A percentile compares a stretch with the other conserved stretches of the same genome.
Evolutionary conservation across 768 basidiomycete genomes (phyloP).

Genomic region (Boletus sensibilis): DNA sequence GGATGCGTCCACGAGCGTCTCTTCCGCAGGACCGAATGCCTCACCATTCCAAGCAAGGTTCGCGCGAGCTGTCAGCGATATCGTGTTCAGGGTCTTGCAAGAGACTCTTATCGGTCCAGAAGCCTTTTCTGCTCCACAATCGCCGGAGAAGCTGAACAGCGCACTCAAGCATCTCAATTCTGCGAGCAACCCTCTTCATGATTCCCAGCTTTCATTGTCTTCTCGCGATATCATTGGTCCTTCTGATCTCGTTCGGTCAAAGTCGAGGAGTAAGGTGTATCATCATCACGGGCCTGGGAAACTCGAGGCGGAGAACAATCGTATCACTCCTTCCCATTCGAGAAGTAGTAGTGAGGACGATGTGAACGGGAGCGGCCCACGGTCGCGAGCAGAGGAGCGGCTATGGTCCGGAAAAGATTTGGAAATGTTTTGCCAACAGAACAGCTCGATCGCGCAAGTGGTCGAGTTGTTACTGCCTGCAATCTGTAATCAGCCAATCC

Average conservation of each 20-base stretch:
- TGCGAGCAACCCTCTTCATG: constrained; percentile 13
- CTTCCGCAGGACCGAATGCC: constrained; percentile 28
- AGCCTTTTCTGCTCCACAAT: constrained; percentile 16
- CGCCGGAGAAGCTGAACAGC: constrained; percentile 33
- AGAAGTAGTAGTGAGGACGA: constrained; percentile 34
- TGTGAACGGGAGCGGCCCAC: constrained; percentile 31
- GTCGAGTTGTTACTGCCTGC: constrained; percentile 62
- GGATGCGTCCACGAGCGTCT: constrained; percentile 42
- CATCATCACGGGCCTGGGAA: constrained; percentile 62
- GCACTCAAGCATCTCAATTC: constrained; percentile 35
- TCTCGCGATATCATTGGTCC: constrained; percentile 26
- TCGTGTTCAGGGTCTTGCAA: constrained; percentile 81
- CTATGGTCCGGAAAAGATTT: constrained; percentile 83
- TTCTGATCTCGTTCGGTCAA: constrained; percentile 55
- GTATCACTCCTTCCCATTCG: constrained; percentile 22
- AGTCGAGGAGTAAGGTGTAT: constrained; percentile 70
- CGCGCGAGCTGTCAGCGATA: constrained; percentile 64
- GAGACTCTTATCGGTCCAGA: constrained; percentile 67
- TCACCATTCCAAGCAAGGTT: constrained; percentile 45
- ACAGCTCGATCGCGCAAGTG: constrained; percentile 78
- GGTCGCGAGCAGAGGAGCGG: constrained; percentile 43
- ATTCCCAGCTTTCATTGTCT: constrained; percentile 26
- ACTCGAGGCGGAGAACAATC: constrained; percentile 53
- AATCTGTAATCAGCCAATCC: constrained; percentile 38
- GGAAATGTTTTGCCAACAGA: constrained; percentile 83